Conservation (phyloP, 495 filamentous ascomycete species). For the Cenococcum geophilum region DNA sequence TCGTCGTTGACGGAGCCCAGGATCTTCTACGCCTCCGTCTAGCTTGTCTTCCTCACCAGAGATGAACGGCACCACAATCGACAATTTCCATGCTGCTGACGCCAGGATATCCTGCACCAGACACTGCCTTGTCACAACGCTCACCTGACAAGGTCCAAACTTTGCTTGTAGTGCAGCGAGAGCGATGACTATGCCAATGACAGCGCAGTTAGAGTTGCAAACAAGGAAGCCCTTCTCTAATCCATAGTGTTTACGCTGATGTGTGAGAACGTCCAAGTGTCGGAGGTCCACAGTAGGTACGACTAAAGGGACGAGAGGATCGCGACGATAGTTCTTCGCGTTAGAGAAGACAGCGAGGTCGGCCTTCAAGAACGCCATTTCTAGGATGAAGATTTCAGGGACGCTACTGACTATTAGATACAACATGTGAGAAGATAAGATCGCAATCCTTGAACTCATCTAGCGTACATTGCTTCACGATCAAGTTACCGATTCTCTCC, state of each 20-base stretch:
- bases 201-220: conserved; percentile 46
- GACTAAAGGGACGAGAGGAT: conserved; percentile 42
- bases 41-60: conserved; percentile 44
- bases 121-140: conserved; percentile 44
- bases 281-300: conserved; percentile 42
- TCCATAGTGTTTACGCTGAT: conserved; percentile 37
- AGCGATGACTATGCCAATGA: conserved; percentile 44
- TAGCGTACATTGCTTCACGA: conserved; percentile 38
- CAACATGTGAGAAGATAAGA: conserved; percentile 41
- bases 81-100: conserved; percentile 45
- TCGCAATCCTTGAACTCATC: conserved; percentile 42
- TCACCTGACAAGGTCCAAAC: conserved; percentile 40
- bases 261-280: conserved; percentile 38
- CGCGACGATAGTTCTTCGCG: conserved; percentile 43
- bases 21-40: conserved; percentile 43
- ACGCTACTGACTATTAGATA: no score
- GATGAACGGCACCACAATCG: conserved; percentile 43
- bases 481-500: conserved; percentile 39
- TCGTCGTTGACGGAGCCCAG: conserved; percentile 37
- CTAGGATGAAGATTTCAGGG: conserved; percentile 17
- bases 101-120: conserved; percentile 43
- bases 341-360: conserved; percentile 42
- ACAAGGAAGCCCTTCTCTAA: conserved; percentile 41
- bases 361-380: conserved; percentile 41
- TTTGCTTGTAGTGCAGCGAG: conserved; percentile 40